Percentiles rank a stretch among this genome's conserved stretches.
Conservation (phyloP, 2,329 filamentous ascomycete genomes). For the Chaetomiaceae sp. region DNA sequence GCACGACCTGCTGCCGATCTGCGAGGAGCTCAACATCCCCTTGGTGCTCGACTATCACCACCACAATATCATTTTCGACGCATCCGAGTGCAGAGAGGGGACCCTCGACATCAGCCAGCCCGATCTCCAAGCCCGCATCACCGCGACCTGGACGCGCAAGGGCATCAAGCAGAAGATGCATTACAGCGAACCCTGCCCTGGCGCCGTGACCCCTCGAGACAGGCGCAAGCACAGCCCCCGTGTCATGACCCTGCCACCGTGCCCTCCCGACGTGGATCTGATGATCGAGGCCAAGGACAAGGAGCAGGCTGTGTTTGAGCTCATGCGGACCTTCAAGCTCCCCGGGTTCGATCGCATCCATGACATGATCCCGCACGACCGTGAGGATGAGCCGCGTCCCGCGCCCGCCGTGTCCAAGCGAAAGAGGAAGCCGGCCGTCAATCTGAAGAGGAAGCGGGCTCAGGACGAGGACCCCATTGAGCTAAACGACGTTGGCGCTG, state of each 20-base stretch:
- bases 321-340: slow-evolving; percentile 83
- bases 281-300: slow-evolving; percentile 99
- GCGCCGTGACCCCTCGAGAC: slow-evolving; percentile 71
- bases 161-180: slow-evolving; percentile 93
- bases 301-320: slow-evolving; percentile 89
- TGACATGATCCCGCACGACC: slow-evolving; percentile 69
- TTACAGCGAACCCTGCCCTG: slow-evolving; percentile 74
- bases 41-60: slow-evolving; percentile 91
- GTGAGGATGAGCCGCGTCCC: slow-evolving; percentile 66
- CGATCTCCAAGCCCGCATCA: slow-evolving; percentile 66
- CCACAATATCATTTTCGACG: slow-evolving; percentile 87
- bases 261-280: slow-evolving; percentile 77
- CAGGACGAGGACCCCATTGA: slow-evolving; percentile 28
- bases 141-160: slow-evolving; percentile 77
- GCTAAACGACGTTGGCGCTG: slow-evolving; percentile 28
- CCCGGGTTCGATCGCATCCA: slow-evolving; percentile 72
- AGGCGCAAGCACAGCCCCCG: slow-evolving; percentile 80
- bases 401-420: slow-evolving; percentile 35
- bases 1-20: slow-evolving; percentile 82
- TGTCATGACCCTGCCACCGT: slow-evolving; percentile 75
- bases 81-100: slow-evolving; percentile 67
- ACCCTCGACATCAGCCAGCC: slow-evolving; percentile 67
- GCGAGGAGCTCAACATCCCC: slow-evolving; percentile 90
- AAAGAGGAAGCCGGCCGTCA: slow-evolving; percentile 33
- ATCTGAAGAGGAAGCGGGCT: slow-evolving; percentile 32